These are phyloP conservation scores for Blastocystis sp. DNA, from an alignment of 352 stramenopile species.

Conservation along the genomic window DNA sequence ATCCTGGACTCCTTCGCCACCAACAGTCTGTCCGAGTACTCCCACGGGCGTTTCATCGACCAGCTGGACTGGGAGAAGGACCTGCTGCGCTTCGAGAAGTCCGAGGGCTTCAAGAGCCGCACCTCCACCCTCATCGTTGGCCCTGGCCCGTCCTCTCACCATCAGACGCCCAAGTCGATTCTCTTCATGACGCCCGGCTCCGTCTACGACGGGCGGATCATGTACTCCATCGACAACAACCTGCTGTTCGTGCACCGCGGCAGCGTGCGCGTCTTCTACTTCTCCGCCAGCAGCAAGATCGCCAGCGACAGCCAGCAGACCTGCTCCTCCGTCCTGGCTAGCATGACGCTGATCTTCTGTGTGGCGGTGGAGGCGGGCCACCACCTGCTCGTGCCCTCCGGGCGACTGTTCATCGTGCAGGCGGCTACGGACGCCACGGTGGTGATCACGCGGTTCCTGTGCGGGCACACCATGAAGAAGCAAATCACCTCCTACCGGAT, in stretches of 20 bases:
- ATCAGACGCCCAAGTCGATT: conserved; percentile 25
- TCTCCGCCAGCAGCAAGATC: background rate
- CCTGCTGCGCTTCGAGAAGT: conserved; percentile 17
- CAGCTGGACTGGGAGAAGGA: conserved; percentile 39
- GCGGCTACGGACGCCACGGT: background rate
- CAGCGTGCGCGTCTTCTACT: conserved; percentile 31
- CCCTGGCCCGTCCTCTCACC: background rate
- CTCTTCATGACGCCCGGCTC: conserved; percentile 26
- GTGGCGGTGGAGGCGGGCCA: background rate
- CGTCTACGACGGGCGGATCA: conserved; percentile 34
- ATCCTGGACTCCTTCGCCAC: conserved; percentile 25
- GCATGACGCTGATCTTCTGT: conserved; percentile 9
- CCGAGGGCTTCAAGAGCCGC: background rate
- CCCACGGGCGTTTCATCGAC: conserved; percentile 31
- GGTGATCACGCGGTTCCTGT: conserved; percentile 52
- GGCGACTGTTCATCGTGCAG: conserved; percentile 39
- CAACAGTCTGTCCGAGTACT: conserved; percentile 9
- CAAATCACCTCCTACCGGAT: conserved; percentile 49
- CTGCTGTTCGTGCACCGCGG: conserved; percentile 17
- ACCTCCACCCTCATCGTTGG: background rate
- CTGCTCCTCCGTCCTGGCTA: background rate
- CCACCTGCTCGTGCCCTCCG: conserved; percentile 15
- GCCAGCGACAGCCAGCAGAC: conserved; percentile 1
- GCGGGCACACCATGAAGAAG: conserved; percentile 16
- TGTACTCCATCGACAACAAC: conserved; percentile 41